Base-by-base conservation (phyloP, 2,329 filamentous ascomycete species). In the Botrytis sinoallii region DNA sequence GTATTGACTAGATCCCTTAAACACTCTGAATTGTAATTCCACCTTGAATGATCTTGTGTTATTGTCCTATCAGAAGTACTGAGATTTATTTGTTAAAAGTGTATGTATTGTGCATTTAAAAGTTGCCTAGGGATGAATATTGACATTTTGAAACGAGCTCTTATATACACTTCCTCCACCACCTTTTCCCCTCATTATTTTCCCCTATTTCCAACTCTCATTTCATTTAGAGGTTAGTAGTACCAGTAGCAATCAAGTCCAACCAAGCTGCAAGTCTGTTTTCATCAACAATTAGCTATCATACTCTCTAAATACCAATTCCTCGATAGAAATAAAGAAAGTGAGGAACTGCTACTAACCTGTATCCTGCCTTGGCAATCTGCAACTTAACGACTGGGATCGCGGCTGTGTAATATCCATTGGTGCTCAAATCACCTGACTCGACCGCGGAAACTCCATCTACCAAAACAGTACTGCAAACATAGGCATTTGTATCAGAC, bases 361-460 rank as follows among this genome's bases (percentile, higher is more conserved):
- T 86, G 80, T 89, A 92, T 20, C 91, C 92, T 10, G 89, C 91
- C 77, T 88, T 88, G 6, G 91, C 91, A 74, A 93, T 85, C 80
- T 91, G 88, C 74, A 87, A 79, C 81, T 93, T 88, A 46, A 93
- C 84, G 72, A 90, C 86, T 29, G 87, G 88, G 29, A 87, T 87
- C 1, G 90, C 91, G 44, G 85, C 86, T 25, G 88, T 84, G 77
- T 89, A 92, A 80, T 93, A 93, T 4, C 64, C 57, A 55, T 87
- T 85, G 0, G 87, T 87, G 12, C 85, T 85, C 14, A 93, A 83
- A 80, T 92, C 90, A 79, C 88, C 84, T 32, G 85, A 86, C 22
- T 80, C 73, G 80, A 84, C 74, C 89, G 90, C 44, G 85, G 87
- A n/a, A 81, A 82, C 84, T 0, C 90, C 91, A 38, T 91, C 83